Base-by-base conservation (phyloP, 345 rosid species). In the Hypericum androsaemum region DNA sequence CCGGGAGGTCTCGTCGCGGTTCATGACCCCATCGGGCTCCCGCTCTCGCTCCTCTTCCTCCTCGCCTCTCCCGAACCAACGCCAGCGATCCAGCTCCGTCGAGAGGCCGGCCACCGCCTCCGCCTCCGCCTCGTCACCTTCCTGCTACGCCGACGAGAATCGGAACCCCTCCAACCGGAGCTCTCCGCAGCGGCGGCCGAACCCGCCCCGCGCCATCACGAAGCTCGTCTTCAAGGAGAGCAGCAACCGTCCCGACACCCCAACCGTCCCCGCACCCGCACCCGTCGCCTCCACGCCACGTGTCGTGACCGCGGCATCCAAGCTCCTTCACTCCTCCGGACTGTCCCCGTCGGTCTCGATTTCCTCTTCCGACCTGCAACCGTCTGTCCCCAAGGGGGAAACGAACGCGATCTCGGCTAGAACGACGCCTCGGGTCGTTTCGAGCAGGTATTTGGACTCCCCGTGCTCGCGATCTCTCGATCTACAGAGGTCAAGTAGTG, bases 1-100 rank as follows among this genome's bases (percentile, higher is more conserved):
- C 1, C 79, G 96, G 64, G 94, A 84, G 64, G 90, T 84, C 3
- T 79, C 88, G 28, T 88, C 94, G 6, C 58, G 94, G 59, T 88
- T 84, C 60, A 84, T 88, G 96, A 77, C 96, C 61, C 88, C 96
- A 0, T 59, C 60, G 9, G 50, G 76, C 4, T 60, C 80, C 2
- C 28, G 62, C 0, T 64, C 58, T 35, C 12, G 37, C 22, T 50
- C 56, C 22, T n/a, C 73, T 6, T 65, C 86, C 7, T 70, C 67
- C 15, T 70, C 73, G 41, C 81, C 77, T 1, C 60, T 57, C 8
- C 60, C 65, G 10, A 73, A 59, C 37, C 69, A 58, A 38, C 74
- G 61, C 46, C 74, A 63, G 10, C 67, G 72, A 2, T 71, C 78
- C 0, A 47, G 43, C 42, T 82, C 84, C 6, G 71, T 63, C 17